Evolutionary conservation across 208 protist species (phyloP).

Genomic region (Lotmaria passim): DNA sequence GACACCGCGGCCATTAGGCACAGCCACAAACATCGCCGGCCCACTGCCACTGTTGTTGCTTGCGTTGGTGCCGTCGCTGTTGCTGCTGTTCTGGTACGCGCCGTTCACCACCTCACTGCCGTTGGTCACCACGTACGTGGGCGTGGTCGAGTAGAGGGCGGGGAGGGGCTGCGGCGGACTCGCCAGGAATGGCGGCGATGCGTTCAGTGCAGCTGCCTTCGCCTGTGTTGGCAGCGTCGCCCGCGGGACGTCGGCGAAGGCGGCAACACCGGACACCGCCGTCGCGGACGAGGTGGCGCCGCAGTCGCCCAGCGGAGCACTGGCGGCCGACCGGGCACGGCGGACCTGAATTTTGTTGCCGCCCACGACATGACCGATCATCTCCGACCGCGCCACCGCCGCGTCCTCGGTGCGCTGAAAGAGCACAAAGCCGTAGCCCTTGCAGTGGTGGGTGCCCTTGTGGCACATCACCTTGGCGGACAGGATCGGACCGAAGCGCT

Average conservation of each 20-base stretch:
- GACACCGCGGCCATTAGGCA: slow-evolving; percentile 24
- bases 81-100: no score
- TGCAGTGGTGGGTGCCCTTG: slow-evolving; percentile 61
- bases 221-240: slow-evolving; percentile 6
- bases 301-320: slow-evolving; percentile 30
- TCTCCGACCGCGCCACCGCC: slow-evolving; percentile 44
- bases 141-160: slow-evolving; percentile 14
- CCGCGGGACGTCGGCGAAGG: slow-evolving; percentile 3
- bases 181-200: slow-evolving; percentile 17
- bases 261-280: neutral
- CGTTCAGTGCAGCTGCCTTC: slow-evolving; percentile 20
- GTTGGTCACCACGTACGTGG: slow-evolving; percentile 18
- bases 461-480: slow-evolving; percentile 78
- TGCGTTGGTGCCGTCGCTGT: slow-evolving; percentile 10
- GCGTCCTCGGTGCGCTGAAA: slow-evolving; percentile 67
- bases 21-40: slow-evolving; percentile 27
- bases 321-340: slow-evolving; percentile 49
- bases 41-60: neutral
- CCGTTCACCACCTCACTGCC: no score
- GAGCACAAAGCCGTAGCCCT: slow-evolving; percentile 82
- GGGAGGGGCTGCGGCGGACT: slow-evolving; percentile 14
- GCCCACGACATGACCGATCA: slow-evolving; percentile 66
- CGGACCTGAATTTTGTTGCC: slow-evolving; percentile 74
- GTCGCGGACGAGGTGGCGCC: slow-evolving; percentile 13
- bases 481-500: slow-evolving; percentile 66